Evolutionary conservation across 768 basidiomycete species (phyloP), one percentile per base, ranked within the genome.

Genomic region (Phylloporus sp.): DNA sequence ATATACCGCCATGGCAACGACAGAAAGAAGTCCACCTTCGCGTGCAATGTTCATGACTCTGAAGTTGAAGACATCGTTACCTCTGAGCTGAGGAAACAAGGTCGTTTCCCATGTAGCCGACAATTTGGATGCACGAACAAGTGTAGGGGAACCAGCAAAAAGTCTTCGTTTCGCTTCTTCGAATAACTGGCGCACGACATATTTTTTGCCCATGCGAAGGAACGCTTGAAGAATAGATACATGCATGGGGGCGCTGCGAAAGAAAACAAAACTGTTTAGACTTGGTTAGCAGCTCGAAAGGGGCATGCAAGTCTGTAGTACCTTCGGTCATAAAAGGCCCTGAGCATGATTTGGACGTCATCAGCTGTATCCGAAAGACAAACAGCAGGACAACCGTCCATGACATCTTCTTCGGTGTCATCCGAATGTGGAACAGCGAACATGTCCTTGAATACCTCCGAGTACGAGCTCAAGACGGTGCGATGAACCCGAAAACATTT

Each of bases 401-500:
- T 45, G 24, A 40, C 2, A 6, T 55, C 53, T 35, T 47, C 20
- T 10, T 54, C 47, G 2, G 6, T 24, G 15, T 36, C 49, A 12
- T 39, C n/a, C 24, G 47, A 23, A 3, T 62, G 52, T 2, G 51
- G 50, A 29, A 28, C 26, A 6, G 43, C 12, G 12, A 70, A 69
- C 68, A 70, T 66, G 29, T 64, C 66, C 15, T 51, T 54, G 54
- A 72, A 70, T 16, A 72, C 53, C 5, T 57, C 55, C 2, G 69
- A 70, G 45, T 72, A 56, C 2, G 52, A 27, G 23, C 47, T 32
- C 10, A 72, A 44, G 29, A 67, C 31, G n/a, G 52, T 61, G n/a
- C 68, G 61, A 34, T 72, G 69, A 11, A 71, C 69, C 12, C 66
- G 63, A 36, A 72, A 72, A 10, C 52, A 53, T 50, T 60, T 66